Percentiles rank a stretch among this genome's conserved stretches.
Conservation (phyloP, 192 early-diverging fungal genomes). For the Anaeromyces robustus region DNA sequence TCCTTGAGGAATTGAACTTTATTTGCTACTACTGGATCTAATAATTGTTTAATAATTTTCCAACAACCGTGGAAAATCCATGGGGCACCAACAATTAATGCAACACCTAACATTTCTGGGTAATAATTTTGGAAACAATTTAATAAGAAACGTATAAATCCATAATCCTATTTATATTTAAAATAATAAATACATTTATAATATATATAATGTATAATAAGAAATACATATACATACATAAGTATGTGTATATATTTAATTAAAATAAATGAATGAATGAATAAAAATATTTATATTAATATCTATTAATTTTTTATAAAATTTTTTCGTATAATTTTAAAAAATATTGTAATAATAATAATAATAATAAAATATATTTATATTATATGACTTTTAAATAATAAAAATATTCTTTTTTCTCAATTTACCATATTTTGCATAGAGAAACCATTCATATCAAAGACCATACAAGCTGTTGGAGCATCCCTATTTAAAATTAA, state of each 20-base stretch:
- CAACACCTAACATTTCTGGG: slow-evolving; percentile 69
- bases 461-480: slow-evolving; percentile 51
- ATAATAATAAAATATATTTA: no score
- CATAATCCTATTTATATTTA: not conserved
- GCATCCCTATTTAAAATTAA: slow-evolving; percentile 26
- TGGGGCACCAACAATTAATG: slow-evolving; percentile 71
- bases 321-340: no score
- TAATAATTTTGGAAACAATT: slow-evolving; percentile 51
- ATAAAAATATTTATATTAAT: no score
- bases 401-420: no score
- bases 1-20: slow-evolving; percentile 63
- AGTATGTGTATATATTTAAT: no score
- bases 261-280: no score
- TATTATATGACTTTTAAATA: no score
- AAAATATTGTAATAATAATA: no score
- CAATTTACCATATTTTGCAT: slow-evolving; percentile 47
- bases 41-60: slow-evolving; percentile 61
- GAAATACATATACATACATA: no score
- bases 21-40: slow-evolving; percentile 78
- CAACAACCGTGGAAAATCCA: slow-evolving; percentile 74
- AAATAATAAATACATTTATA: not conserved
- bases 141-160: not conserved
- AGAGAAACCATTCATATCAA: slow-evolving; percentile 62
- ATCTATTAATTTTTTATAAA: no score
- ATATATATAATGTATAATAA: no score